Percentiles rank a stretch among this genome's conserved stretches.
Evolutionary conservation across 108 stramenopile genomes (phyloP).

Genomic region (Fistulifera solaris): DNA sequence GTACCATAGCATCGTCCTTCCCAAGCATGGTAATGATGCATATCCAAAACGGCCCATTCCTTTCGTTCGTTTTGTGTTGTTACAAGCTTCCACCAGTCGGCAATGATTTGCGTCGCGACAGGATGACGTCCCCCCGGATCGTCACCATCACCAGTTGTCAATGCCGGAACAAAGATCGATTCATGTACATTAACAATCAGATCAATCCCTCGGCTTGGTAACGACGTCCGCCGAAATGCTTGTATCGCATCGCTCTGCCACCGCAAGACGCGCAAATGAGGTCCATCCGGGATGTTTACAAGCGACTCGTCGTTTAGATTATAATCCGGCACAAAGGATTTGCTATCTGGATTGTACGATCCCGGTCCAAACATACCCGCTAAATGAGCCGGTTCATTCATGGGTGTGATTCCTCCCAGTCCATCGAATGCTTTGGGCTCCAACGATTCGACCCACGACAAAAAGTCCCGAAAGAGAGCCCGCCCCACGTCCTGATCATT

Average conservation of each 20-base stretch:
- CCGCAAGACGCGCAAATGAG: constrained; percentile 56
- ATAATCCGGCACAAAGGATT: constrained; percentile 54
- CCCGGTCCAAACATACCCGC: constrained; percentile 47
- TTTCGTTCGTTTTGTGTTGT: constrained; percentile 50
- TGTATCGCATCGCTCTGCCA: constrained; percentile 64
- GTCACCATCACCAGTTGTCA: constrained; percentile 10
- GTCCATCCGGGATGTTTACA: constrained; percentile 40
- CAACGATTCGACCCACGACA: constrained; percentile 51
- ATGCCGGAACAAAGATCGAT: constrained; percentile 29
- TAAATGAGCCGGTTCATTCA: constrained; percentile 79
- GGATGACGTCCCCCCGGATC: constrained; percentile 22
- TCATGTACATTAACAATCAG: constrained; percentile 67
- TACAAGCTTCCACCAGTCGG: constrained; percentile 50
- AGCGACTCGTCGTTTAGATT: constrained; percentile 17
- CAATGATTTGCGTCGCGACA: constrained; percentile 24
- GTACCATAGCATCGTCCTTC: constrained; percentile 43
- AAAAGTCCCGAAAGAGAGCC: constrained; percentile 30
- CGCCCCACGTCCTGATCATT: constrained; percentile 40
- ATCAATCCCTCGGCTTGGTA: constrained; percentile 47
- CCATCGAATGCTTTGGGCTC: constrained; percentile 57
- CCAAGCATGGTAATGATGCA: constrained; percentile 79
- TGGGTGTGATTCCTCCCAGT: constrained; percentile 50
- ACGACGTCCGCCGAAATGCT: constrained; percentile 47
- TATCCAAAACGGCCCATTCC: constrained; percentile 59
- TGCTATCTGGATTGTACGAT: constrained; percentile 19